A percentile compares a stretch with the other conserved stretches of the same genome.
Evolutionary conservation across 129 eudicot genomes (phyloP).

Genomic region (Lactuca sativa): DNA sequence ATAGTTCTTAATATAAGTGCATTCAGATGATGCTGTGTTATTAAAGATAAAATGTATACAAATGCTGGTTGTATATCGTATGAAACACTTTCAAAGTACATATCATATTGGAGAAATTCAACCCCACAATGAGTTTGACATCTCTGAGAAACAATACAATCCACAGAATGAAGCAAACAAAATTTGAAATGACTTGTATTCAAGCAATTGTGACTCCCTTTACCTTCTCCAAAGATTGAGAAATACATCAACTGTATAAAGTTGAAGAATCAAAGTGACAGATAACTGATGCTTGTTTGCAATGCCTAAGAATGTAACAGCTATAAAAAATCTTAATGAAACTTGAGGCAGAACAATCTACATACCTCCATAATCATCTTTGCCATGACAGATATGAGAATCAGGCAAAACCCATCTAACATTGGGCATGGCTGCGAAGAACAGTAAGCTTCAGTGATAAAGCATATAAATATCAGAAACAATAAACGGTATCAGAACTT

Average conservation of each 20-base stretch:
- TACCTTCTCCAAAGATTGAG: not conserved
- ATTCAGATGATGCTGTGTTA: not conserved
- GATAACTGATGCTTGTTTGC: not conserved
- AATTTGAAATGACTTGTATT: not conserved
- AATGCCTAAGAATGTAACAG: not conserved
- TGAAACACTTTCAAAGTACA: too few species aligned
- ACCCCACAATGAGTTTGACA: too few species aligned
- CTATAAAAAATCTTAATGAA: not conserved
- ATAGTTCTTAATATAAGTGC: slow-evolving; percentile 8
- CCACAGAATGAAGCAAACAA: not conserved
- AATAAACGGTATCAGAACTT: not conserved
- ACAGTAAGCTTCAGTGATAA: too few species aligned
- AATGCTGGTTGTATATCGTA: too few species aligned
- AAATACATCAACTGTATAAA: not conserved
- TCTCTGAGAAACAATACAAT: not conserved
- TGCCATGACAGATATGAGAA: slow-evolving; percentile 32
- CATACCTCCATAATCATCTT: slow-evolving; percentile 49
- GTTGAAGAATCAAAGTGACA: not conserved
- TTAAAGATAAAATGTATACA: not conserved
- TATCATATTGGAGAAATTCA: too few species aligned
- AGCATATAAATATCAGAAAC: not conserved
- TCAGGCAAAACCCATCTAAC: slow-evolving; percentile 60
- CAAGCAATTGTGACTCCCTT: not conserved
- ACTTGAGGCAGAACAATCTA: slow-evolving; percentile 8
- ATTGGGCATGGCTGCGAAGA: slow-evolving; percentile 45